These are phyloP conservation scores for Plasmodium relictum DNA, from an alignment of 169 alveolate species.

Conservation along the genomic window DNA sequence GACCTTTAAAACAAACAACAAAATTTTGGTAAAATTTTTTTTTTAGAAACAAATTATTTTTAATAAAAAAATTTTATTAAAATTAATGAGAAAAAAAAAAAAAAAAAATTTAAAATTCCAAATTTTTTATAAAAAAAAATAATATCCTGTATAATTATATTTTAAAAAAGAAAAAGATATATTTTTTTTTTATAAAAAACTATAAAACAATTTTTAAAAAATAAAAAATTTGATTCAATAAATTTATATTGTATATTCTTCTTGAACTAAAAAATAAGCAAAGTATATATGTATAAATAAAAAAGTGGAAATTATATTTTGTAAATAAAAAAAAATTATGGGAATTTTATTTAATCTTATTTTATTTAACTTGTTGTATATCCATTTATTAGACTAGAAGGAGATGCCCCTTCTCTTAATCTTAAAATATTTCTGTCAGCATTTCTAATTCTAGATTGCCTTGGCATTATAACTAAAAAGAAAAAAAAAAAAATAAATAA, in stretches of 20 bases:
- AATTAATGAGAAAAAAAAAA: not conserved
- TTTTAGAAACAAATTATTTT: not conserved
- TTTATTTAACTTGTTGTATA: slow-evolving; percentile 44
- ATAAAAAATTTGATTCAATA: slow-evolving; percentile 4
- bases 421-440: slow-evolving; percentile 69
- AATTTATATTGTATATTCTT: slow-evolving; percentile 59
- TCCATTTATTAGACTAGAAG: slow-evolving; percentile 62
- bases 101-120: slow-evolving; percentile 14
- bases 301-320: no score
- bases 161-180: not conserved
- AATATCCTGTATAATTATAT: no score
- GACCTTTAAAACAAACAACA: slow-evolving; percentile 86
- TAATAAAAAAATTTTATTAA: not conserved
- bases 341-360: not conserved
- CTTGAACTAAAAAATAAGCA: slow-evolving; percentile 41
- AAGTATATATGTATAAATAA: slow-evolving; percentile 8
- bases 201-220: not conserved
- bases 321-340: not conserved
- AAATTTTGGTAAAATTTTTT: slow-evolving; percentile 82
- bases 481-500: no score
- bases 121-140: not conserved
- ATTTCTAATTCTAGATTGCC: slow-evolving; percentile 71
- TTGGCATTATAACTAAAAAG: slow-evolving; percentile 57
- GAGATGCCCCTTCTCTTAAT: slow-evolving; percentile 77
- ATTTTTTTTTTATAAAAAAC: not conserved